Evolutionary conservation across 345 rosid species (phyloP).

Genomic region (Firmiana major): DNA sequence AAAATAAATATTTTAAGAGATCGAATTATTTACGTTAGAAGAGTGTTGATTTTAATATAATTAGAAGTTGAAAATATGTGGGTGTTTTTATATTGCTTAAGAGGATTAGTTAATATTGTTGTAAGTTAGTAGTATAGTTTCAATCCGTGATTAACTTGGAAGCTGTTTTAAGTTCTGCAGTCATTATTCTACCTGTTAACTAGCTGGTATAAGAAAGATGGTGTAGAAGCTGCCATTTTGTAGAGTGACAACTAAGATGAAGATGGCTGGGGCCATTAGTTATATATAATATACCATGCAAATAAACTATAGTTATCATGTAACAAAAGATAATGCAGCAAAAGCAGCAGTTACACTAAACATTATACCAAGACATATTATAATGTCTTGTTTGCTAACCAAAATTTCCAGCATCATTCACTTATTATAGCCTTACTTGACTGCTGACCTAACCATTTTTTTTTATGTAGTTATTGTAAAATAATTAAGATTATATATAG

Average conservation of each 20-base stretch:
- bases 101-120: not conserved
- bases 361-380: not conserved
- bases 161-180: not conserved
- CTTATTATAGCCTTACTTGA: not conserved
- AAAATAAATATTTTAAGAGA: too few relatives aligned
- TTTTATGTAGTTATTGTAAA: not conserved
- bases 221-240: not conserved
- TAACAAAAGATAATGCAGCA: not conserved
- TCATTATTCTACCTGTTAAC: not conserved
- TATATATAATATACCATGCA: not conserved
- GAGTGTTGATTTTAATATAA: too few relatives aligned
- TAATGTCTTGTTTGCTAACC: not conserved
- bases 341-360: not conserved
- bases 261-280: too few relatives aligned
- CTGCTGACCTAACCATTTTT: not conserved
- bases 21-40: too few relatives aligned
- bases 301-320: not conserved
- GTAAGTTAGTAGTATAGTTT: not conserved
- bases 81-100: not conserved
- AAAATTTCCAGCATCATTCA: not conserved
- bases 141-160: not conserved
- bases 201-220: too few relatives aligned
- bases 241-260: constrained; percentile 1
- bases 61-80: not conserved
- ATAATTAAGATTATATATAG: not conserved